Percentiles rank a stretch among this genome's conserved stretches.
phyloP scores from a whole-genome alignment of 179 eudicot genomes.

The Spergularia azorica region DNA sequence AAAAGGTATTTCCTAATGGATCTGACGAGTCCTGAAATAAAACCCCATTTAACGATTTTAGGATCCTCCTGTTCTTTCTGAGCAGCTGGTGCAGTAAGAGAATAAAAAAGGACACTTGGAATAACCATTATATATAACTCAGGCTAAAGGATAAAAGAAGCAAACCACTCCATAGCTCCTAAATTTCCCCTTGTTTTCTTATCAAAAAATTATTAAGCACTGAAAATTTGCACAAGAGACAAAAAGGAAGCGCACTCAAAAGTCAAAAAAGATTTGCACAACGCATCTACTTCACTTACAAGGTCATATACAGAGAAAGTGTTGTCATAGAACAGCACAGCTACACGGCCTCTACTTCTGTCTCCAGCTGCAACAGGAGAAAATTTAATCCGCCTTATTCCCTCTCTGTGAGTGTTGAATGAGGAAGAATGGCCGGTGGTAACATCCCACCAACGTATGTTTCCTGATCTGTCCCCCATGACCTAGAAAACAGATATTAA shows the following conservation, averaged over 20 bases:
- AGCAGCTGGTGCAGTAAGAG: not conserved
- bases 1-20: conserved; percentile 81
- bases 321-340: conserved; percentile 89
- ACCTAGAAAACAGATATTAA: conserved; percentile 53
- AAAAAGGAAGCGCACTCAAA: not conserved
- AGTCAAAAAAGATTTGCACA: conserved; percentile 7
- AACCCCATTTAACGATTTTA: too few species aligned
- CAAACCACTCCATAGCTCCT: not conserved
- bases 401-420: conserved; percentile 92
- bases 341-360: conserved; percentile 90
- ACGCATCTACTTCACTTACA: conserved; percentile 47
- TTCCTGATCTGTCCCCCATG: conserved; percentile 97
- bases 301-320: conserved; percentile 93
- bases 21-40: conserved; percentile 74
- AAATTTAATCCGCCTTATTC: conserved; percentile 90
- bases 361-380: conserved; percentile 96
- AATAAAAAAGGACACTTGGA: not conserved
- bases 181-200: not conserved
- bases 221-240: not conserved
- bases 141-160: not conserved
- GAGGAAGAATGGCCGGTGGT: conserved; percentile 94
- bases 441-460: conserved; percentile 99
- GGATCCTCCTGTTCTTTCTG: not conserved
- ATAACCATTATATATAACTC: not conserved
- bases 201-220: not conserved